Conservation (phyloP, 2,329 filamentous ascomycete genomes). For the Talaromyces sp. region DNA sequence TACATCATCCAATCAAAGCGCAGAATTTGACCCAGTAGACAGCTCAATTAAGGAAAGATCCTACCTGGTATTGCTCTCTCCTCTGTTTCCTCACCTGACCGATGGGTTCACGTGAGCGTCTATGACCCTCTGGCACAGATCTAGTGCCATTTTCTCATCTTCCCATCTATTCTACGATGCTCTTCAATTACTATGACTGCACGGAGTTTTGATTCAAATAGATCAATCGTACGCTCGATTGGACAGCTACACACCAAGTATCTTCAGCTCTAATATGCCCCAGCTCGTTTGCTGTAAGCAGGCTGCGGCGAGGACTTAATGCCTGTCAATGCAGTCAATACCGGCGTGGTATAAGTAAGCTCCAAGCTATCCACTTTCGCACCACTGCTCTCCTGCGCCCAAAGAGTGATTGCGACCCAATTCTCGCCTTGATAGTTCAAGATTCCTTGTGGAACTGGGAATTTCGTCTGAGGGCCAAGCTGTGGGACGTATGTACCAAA, state of each 20-base stretch:
- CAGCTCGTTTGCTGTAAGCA: slow-evolving; percentile 46
- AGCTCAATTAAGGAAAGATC: not conserved
- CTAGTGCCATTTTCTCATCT: no score
- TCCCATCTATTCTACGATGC: no score
- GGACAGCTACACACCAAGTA: not conserved
- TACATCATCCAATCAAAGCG: no score
- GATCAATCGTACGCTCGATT: not conserved
- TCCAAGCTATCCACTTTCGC: slow-evolving; percentile 56
- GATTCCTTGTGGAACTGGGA: slow-evolving; percentile 71
- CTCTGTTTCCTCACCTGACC: not conserved
- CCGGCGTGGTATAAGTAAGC: slow-evolving; percentile 48
- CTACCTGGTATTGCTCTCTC: not conserved
- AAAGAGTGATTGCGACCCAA: slow-evolving; percentile 65
- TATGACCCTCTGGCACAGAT: not conserved
- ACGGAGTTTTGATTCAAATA: not conserved
- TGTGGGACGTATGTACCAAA: slow-evolving; percentile 67
- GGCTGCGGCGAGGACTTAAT: slow-evolving; percentile 49
- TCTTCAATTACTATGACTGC: not conserved
- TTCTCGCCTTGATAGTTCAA: slow-evolving; percentile 69
- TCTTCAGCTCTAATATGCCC: slow-evolving; percentile 47
- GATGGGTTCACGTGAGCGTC: not conserved
- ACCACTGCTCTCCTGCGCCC: slow-evolving; percentile 59
- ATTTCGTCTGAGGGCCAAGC: slow-evolving; percentile 69
- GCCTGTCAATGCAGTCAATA: slow-evolving; percentile 50
- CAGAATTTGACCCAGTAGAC: no score